These are phyloP conservation scores for Pseudogymnoascus pannorum DNA, from an alignment of 2,329 filamentous ascomycete species.

Conservation along the genomic window DNA sequence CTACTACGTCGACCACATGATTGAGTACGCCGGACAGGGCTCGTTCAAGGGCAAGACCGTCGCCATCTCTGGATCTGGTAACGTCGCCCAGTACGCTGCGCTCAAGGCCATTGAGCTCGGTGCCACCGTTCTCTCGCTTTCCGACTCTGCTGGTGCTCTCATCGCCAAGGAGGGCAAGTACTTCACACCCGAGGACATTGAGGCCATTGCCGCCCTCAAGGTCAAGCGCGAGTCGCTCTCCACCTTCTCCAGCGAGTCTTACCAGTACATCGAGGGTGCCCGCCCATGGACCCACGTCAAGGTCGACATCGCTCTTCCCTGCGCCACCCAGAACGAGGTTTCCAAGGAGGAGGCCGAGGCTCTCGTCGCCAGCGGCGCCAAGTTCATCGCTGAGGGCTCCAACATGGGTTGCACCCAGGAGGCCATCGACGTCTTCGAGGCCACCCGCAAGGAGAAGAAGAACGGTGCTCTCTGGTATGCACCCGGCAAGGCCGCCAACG, in stretches of 20 bases:
- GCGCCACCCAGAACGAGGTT: conserved; percentile 96
- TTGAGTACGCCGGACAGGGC: conserved; percentile 80
- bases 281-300: conserved; percentile 88
- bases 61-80: conserved; percentile 92
- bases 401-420: conserved; percentile 99
- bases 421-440: conserved; percentile 90
- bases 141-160: conserved; percentile 81
- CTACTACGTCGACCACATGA: conserved; percentile 97
- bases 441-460: conserved; percentile 63
- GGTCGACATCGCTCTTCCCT: conserved; percentile 87
- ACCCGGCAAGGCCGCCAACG: conserved; percentile 94
- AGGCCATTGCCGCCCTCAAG: conserved; percentile 77
- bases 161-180: conserved; percentile 62
- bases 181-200: conserved; percentile 74
- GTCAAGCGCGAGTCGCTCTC: conserved; percentile 76
- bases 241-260: conserved; percentile 58
- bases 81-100: conserved; percentile 95
- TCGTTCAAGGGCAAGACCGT: conserved; percentile 86
- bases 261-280: conserved; percentile 80
- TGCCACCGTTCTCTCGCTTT: conserved; percentile 84
- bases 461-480: conserved; percentile 81
- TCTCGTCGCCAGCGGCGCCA: conserved; percentile 66
- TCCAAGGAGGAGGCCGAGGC: conserved; percentile 81
- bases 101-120: conserved; percentile 96
- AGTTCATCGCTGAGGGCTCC: conserved; percentile 90